These are phyloP conservation scores for Sugiyamaella grinbergsii DNA, from an alignment of 1,139 yeast genomes.

Conservation along the genomic window DNA sequence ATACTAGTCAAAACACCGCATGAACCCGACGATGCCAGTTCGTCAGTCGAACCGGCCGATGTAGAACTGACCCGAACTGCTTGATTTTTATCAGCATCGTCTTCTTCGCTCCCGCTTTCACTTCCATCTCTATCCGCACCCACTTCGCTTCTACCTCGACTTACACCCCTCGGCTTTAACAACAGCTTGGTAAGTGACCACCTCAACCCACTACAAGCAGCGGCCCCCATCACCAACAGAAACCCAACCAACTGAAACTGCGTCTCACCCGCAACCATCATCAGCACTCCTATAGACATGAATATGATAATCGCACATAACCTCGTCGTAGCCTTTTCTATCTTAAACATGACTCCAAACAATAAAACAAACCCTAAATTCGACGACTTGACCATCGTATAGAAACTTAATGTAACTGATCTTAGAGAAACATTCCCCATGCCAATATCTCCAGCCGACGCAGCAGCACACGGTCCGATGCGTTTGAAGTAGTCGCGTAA, in stretches of 20 bases:
- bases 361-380: constrained; percentile 82
- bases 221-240: constrained; percentile 69
- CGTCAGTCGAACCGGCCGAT: background rate
- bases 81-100: constrained; percentile 1
- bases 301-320: constrained; percentile 67
- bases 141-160: background rate
- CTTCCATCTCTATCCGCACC: background rate
- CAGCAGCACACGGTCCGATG: constrained; percentile 81
- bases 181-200: constrained; percentile 94
- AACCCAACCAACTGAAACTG: constrained; percentile 56
- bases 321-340: constrained; percentile 71
- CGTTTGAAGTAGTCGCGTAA: constrained; percentile 43
- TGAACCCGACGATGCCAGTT: background rate
- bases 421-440: constrained; percentile 82
- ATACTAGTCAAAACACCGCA: no score
- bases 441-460: constrained; percentile 93
- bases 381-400: constrained; percentile 91
- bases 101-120: background rate
- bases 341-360: constrained; percentile 76
- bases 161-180: constrained; percentile 41
- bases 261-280: constrained; percentile 74
- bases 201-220: constrained; percentile 83
- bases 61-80: background rate
- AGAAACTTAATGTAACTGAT: constrained; percentile 76
- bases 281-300: constrained; percentile 79